phyloP scores from a whole-genome alignment of 1,284 basidiomycete species.

The Porogramme epimiltina region DNA sequence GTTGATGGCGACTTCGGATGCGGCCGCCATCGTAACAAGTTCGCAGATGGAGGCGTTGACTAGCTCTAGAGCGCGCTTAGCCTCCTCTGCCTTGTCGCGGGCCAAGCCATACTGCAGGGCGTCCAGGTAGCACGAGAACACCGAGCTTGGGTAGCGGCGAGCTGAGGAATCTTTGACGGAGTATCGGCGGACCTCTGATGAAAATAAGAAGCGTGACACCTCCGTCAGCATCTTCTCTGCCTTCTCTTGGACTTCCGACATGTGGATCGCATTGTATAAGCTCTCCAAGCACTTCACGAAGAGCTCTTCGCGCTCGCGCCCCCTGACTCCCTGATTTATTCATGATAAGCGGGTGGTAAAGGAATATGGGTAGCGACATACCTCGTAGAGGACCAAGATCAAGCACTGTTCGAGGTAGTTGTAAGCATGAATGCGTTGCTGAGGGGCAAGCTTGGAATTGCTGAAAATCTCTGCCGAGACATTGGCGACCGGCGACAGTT shows the following conservation, averaged over 20 bases:
- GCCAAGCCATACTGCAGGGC: constrained; percentile 74
- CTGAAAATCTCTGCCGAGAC: constrained; percentile 72
- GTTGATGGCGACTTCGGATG: constrained; percentile 45
- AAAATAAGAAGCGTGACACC: constrained; percentile 71
- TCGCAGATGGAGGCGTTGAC: constrained; percentile 68
- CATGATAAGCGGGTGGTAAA: background rate
- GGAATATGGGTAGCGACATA: constrained; percentile 45
- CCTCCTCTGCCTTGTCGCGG: constrained; percentile 62
- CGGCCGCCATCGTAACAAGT: constrained; percentile 58
- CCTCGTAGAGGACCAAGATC: constrained; percentile 77
- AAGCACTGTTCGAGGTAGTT: constrained; percentile 78
- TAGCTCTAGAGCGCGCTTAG: constrained; percentile 59
- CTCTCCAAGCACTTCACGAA: constrained; percentile 77
- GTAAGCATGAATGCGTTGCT: constrained; percentile 74
- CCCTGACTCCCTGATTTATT: constrained; percentile 77
- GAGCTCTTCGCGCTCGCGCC: constrained; percentile 75
- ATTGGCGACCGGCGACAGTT: constrained; percentile 71
- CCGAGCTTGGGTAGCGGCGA: constrained; percentile 59
- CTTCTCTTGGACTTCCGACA: constrained; percentile 69
- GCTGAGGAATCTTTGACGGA: constrained; percentile 53
- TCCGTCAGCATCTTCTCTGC: constrained; percentile 72
- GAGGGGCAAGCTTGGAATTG: constrained; percentile 56
- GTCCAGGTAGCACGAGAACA: constrained; percentile 77
- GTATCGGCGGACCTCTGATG: constrained; percentile 60
- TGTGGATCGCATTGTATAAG: constrained; percentile 77